phyloP scores from a whole-genome alignment of 768 basidiomycete species.

The Lactifluus piperatus region DNA sequence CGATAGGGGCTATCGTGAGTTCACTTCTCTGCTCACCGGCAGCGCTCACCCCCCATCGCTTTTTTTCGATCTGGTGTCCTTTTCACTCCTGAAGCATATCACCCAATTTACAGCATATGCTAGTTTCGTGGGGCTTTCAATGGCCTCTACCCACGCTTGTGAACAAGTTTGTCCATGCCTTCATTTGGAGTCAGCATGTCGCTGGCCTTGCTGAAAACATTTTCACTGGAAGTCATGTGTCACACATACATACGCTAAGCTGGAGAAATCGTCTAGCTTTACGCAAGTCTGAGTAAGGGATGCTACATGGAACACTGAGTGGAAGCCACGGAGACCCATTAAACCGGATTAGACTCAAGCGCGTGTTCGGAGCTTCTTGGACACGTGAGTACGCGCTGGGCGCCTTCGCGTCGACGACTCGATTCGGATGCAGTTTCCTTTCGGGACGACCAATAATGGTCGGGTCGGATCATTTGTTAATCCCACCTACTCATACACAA shows the following conservation, averaged over 20 bases:
- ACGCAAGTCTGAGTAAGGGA: no score
- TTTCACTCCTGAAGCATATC: neutral
- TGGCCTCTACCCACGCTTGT: neutral
- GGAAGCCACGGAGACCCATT: no score
- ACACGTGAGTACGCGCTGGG: constrained; percentile 1
- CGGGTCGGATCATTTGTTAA: constrained; percentile 5
- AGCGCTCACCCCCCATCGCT: neutral
- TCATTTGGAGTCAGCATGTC: constrained; percentile 10
- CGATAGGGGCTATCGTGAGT: constrained; percentile 10
- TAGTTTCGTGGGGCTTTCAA: constrained; percentile 9
- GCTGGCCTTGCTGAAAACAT: neutral
- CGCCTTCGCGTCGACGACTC: neutral
- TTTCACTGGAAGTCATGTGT: no score
- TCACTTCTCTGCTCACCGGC: neutral
- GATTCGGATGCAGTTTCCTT: no score
- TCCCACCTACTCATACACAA: neutral
- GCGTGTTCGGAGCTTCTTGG: no score
- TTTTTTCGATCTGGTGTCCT: constrained; percentile 2
- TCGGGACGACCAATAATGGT: neutral
- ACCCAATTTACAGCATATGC: neutral
- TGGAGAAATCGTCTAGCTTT: no score
- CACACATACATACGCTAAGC: no score
- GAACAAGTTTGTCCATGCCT: constrained; percentile 1
- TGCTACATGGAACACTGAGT: no score
- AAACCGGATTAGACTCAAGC: no score